These are phyloP conservation scores for Artomyces pyxidatus DNA, from an alignment of 768 basidiomycete genomes.

Conservation along the genomic window DNA sequence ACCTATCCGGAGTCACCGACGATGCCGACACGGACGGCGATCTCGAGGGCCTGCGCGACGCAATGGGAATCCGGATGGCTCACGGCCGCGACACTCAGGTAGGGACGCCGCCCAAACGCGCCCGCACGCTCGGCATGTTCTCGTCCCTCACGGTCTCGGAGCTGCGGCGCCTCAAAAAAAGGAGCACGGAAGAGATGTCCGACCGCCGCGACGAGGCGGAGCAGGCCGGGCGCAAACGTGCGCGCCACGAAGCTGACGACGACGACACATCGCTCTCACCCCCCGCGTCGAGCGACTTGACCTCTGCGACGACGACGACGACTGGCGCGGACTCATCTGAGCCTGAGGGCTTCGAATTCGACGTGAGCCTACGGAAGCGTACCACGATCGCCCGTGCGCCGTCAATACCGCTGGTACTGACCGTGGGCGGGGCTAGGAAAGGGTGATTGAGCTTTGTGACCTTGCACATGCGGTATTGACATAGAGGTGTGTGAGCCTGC, in stretches of 20 bases:
- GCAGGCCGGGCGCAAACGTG: not conserved
- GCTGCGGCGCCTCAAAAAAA: conserved; percentile 10
- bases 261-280: conserved; percentile 1
- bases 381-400: not conserved
- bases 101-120: conserved; percentile 40
- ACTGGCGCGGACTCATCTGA: conserved; percentile 1
- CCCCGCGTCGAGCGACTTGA: not conserved
- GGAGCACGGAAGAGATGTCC: conserved; percentile 11
- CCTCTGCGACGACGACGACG: not conserved
- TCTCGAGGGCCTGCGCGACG: conserved; percentile 14
- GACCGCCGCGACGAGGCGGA: not conserved
- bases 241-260: not conserved
- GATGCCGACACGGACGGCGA: conserved; percentile 23
- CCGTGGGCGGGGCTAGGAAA: too few species aligned
- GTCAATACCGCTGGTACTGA: too few species aligned
- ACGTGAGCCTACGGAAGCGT: not conserved
- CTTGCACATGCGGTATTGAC: too few species aligned
- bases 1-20: conserved; percentile 15
- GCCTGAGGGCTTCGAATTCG: not conserved
- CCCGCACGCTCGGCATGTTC: conserved; percentile 20
- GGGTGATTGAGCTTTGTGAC: too few species aligned
- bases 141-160: conserved; percentile 14
- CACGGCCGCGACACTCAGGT: conserved; percentile 11
- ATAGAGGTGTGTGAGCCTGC: too few species aligned
- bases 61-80: conserved; percentile 24